Percentiles rank a stretch among this genome's conserved stretches.
phyloP scores from a whole-genome alignment of 2,329 filamentous ascomycete genomes.

The Colletotrichum orchidophilum region DNA sequence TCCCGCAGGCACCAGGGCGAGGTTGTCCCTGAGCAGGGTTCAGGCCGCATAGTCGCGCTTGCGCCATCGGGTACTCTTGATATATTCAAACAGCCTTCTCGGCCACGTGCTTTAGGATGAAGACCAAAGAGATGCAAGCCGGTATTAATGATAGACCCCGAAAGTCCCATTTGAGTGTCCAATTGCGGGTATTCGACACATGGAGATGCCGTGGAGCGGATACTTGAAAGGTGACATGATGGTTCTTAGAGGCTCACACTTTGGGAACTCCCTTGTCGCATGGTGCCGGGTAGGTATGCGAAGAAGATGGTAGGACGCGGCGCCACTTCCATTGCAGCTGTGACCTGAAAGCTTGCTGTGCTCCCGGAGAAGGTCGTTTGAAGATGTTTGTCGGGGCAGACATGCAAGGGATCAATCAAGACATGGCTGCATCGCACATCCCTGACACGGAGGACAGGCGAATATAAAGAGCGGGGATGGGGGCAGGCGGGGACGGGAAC shows the following conservation, averaged over 20 bases:
- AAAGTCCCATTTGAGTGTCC: background rate
- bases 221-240: background rate
- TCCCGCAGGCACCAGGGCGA: background rate
- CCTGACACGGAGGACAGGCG: slow-evolving; percentile 7
- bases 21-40: background rate
- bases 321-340: background rate
- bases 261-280: background rate
- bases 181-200: background rate
- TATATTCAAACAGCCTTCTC: background rate
- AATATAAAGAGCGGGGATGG: slow-evolving; percentile 12
- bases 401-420: slow-evolving; percentile 7
- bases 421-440: slow-evolving; percentile 22
- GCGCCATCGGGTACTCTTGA: background rate
- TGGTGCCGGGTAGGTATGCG: background rate
- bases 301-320: background rate
- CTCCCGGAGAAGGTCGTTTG: background rate
- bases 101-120: background rate
- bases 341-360: background rate
- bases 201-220: background rate
- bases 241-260: background rate
- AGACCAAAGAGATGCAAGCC: background rate
- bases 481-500: slow-evolving; percentile 13
- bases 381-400: background rate
- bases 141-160: background rate
- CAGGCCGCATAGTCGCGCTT: background rate